Conservation (phyloP, 2,329 filamentous ascomycete species). For the Verticillium albo-atrum region DNA sequence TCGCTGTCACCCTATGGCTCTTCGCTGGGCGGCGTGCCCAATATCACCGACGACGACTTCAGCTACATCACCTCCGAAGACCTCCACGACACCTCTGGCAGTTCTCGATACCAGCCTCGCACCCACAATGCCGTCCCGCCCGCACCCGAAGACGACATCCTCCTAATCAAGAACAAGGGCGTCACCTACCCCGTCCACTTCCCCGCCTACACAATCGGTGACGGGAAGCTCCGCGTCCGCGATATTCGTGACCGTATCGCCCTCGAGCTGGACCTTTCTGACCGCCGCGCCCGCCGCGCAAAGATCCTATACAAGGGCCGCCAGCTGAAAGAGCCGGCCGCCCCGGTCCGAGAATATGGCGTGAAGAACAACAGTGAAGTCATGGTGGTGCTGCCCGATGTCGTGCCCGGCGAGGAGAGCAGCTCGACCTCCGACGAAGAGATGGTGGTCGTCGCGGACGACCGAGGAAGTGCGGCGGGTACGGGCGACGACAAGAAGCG, state of each 20-base stretch:
- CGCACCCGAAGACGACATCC: slow-evolving; percentile 60
- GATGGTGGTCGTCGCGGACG: slow-evolving; percentile 31
- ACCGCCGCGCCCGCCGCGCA: slow-evolving; percentile 46
- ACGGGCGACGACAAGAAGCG: slow-evolving; percentile 27
- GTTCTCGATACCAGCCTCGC: slow-evolving; percentile 36
- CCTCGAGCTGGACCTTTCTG: slow-evolving; percentile 59
- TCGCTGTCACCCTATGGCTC: slow-evolving; percentile 50
- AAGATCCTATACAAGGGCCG: slow-evolving; percentile 72
- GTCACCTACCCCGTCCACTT: slow-evolving; percentile 67
- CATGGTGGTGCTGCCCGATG: slow-evolving; percentile 41
- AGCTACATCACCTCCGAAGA: slow-evolving; percentile 81
- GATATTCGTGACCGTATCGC: slow-evolving; percentile 66
- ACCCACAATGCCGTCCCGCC: slow-evolving; percentile 26
- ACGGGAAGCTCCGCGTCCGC: slow-evolving; percentile 63
- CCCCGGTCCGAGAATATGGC: slow-evolving; percentile 54
- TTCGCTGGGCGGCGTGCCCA: slow-evolving; percentile 42
- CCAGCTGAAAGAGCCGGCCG: slow-evolving; percentile 61
- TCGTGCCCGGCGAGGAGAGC: slow-evolving; percentile 30
- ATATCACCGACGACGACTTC: slow-evolving; percentile 72
- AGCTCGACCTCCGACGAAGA: slow-evolving; percentile 27
- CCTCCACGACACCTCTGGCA: slow-evolving; percentile 41
- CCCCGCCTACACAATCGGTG: slow-evolving; percentile 69
- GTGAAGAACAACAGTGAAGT: slow-evolving; percentile 59
- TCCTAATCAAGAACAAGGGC: slow-evolving; percentile 65
- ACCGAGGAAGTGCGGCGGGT: slow-evolving; percentile 14